Base-by-base conservation (phyloP, 1,284 basidiomycete species). In the Bjerkandera adusta region DNA sequence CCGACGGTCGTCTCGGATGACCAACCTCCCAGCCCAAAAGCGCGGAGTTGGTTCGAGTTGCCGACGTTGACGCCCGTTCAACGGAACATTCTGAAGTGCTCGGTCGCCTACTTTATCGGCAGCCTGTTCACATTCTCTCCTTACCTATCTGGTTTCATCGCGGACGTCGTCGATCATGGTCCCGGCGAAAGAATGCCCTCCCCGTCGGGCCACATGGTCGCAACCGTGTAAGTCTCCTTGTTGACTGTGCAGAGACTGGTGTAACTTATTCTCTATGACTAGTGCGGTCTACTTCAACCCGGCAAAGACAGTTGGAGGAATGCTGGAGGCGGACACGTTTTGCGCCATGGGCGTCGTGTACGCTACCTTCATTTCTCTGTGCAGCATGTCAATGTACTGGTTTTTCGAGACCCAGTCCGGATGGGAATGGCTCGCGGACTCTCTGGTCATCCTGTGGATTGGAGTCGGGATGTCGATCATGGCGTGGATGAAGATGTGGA, bases 91-190 rank as follows among this genome's bases (percentile, higher is more conserved):
- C 64, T 94, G 57, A 98, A 98, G 70, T 99, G 96, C 66, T 80
- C 84, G 1, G 71, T 97, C 8, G 90, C 95, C 0, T 99, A 99
- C 64, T 82, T 93, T 49, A 67, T 97, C 50, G 94, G 80, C 2
- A 93, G 91, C 0, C 72, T 98, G 8, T 98, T 97, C 75, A 98
- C 96, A 0, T 98, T 93, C 64, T 83, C 85, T 6, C 85, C 89
- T 0, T 71, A 72, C 41, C 68, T 91, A 15, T 82, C 88, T 3
- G 69, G 72, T 13, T 66, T 87, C 47, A 76, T 90, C 46, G 73
- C 79, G 3, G 77, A 85, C 57, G 65, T 86, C 35, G 77, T 83
- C 5, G 73, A 76, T 4, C 69, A 83, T 88, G 85, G 83, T 86
- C 51, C 76, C 45, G 81, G 75, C 48, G 60, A 73, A 39, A 55